These are phyloP conservation scores for Rhynchospora breviuscula DNA, from an alignment of 176 grass and related monocot genomes.

Conservation along the genomic window DNA sequence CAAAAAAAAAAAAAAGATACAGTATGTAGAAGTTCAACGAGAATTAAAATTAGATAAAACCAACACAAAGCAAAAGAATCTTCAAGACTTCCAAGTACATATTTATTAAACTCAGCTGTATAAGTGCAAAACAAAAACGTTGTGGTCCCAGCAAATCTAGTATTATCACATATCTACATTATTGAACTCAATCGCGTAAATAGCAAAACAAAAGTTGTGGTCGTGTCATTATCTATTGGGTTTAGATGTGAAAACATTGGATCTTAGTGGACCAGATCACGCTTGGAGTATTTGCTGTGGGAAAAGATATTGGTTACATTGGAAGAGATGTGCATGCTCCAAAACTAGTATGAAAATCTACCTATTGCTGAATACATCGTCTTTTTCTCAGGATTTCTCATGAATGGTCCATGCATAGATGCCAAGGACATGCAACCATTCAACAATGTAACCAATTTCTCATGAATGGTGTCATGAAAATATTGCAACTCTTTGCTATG, in stretches of 20 bases:
- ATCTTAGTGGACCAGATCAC: not conserved
- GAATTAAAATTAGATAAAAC: too few relatives aligned
- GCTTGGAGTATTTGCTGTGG: not conserved
- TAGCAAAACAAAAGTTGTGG: not conserved
- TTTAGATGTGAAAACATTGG: not conserved
- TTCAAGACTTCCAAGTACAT: too few relatives aligned
- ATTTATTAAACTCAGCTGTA: too few relatives aligned
- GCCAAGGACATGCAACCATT: not conserved
- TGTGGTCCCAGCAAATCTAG: too few relatives aligned
- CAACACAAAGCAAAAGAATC: too few relatives aligned
- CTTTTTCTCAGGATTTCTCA: not conserved
- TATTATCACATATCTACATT: not conserved
- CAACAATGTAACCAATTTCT: too few relatives aligned
- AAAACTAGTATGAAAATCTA: slow-evolving; percentile 13
- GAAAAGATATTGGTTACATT: not conserved
- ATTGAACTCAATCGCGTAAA: not conserved
- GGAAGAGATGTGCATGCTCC: not conserved
- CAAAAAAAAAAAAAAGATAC: too few relatives aligned
- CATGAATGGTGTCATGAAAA: not conserved
- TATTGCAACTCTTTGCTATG: not conserved
- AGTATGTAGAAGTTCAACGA: too few relatives aligned
- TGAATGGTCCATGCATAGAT: not conserved
- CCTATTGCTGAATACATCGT: not conserved
- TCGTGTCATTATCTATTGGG: not conserved
- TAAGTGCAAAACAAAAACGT: too few relatives aligned